These are phyloP conservation scores for Silybum marianum DNA, from an alignment of 129 eudicot species.

Conservation along the genomic window DNA sequence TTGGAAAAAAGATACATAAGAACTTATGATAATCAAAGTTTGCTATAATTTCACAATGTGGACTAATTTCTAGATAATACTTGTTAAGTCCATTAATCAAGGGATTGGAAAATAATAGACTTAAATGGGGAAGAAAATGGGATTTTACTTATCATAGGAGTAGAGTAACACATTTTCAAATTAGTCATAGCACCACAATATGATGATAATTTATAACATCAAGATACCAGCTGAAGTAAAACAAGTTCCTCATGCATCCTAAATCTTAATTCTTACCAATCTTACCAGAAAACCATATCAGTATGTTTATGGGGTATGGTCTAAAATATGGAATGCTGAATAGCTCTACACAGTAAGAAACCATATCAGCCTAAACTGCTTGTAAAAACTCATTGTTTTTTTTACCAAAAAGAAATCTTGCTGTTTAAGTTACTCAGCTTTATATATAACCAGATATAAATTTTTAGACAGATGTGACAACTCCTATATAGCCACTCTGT, in stretches of 20 bases:
- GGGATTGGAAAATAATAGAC: not conserved
- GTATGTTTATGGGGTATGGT: not conserved
- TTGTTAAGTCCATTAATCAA: not conserved
- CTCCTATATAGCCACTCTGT: not conserved
- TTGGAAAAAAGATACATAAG: no score
- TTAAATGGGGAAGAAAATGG: not conserved
- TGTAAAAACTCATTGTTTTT: not conserved
- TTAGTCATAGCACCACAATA: not conserved
- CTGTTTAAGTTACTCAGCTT: not conserved
- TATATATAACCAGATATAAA: not conserved
- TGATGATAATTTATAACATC: slow-evolving; percentile 7
- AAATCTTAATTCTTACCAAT: not conserved
- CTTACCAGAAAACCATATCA: slow-evolving; percentile 10
- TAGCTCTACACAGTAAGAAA: not conserved
- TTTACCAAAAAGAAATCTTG: not conserved
- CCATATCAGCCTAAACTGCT: not conserved
- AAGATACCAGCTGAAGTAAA: not conserved
- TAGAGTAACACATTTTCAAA: not conserved
- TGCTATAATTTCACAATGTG: not conserved
- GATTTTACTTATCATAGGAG: not conserved
- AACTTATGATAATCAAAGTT: no score
- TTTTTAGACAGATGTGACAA: not conserved
- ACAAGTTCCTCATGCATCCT: not conserved
- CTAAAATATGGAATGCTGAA: slow-evolving; percentile 3
- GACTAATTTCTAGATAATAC: not conserved